phyloP scores from a whole-genome alignment of 345 rosid genomes.

The Populus tremula region DNA sequence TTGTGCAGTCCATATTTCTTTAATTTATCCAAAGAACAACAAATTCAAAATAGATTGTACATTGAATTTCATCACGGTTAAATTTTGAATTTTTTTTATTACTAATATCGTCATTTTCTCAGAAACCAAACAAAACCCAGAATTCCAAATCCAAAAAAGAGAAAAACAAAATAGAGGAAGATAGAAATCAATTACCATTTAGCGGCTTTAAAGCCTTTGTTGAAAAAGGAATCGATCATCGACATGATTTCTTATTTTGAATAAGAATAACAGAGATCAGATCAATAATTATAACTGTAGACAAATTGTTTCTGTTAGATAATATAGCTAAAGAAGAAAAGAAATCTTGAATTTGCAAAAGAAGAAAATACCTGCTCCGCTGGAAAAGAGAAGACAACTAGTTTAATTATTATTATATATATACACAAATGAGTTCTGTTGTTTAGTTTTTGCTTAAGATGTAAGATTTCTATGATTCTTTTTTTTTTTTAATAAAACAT shows the following conservation, averaged over 20 bases:
- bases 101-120: background rate
- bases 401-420: background rate
- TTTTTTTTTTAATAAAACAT: too few relatives aligned
- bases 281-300: background rate
- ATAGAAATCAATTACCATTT: slow-evolving; percentile 50
- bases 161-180: background rate
- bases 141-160: background rate
- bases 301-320: too few relatives aligned
- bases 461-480: background rate
- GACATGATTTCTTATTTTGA: slow-evolving; percentile 45
- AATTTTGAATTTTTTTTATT: background rate
- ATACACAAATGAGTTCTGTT: background rate
- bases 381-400: background rate
- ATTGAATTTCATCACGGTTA: background rate
- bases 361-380: background rate
- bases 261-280: background rate
- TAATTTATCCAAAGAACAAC: background rate
- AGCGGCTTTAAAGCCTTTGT: slow-evolving; percentile 82
- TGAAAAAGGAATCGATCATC: slow-evolving; percentile 87
- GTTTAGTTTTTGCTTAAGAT: background rate
- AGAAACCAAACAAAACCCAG: slow-evolving; percentile 2
- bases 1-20: background rate
- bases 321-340: background rate
- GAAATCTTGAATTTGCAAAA: background rate
- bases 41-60: background rate